A percentile compares a stretch with the other conserved stretches of the same genome.
Evolutionary conservation across 768 basidiomycete species (phyloP).

Genomic region (Tylopilus subfusipes): DNA sequence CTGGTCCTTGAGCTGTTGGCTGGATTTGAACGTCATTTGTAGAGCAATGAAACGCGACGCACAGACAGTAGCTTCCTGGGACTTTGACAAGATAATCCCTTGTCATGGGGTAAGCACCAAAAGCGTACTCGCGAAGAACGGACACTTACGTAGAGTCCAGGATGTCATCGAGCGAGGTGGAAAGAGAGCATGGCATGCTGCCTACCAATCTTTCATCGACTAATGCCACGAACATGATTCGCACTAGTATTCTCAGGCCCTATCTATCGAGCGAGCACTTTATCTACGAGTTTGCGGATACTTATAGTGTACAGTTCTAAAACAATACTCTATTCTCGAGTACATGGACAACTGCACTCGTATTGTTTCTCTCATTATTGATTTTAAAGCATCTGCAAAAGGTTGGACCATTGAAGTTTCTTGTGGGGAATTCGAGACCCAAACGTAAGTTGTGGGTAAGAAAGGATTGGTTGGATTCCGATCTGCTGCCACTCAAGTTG

Average conservation of each 20-base stretch:
- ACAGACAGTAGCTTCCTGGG: conserved; percentile 65
- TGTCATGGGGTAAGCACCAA: conserved; percentile 53
- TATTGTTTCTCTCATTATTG: too few relatives aligned
- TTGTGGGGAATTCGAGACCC: not conserved
- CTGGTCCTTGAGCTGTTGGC: not conserved
- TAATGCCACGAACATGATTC: not conserved
- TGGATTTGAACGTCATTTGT: not conserved
- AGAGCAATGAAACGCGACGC: conserved; percentile 61
- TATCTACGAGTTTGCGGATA: not conserved
- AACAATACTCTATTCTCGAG: not conserved
- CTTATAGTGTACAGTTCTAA: conserved; percentile 4
- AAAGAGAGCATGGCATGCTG: conserved; percentile 51
- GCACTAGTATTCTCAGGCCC: not conserved
- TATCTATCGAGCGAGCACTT: not conserved
- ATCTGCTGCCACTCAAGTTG: not conserved
- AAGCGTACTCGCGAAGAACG: not conserved
- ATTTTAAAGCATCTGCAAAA: too few relatives aligned
- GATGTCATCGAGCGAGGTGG: conserved; percentile 64
- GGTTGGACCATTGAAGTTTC: not conserved
- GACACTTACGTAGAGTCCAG: conserved; percentile 19
- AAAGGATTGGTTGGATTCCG: not conserved
- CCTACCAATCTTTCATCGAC: conserved; percentile 35
- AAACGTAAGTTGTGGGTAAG: not conserved
- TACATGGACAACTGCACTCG: not conserved
- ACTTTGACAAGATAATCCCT: conserved; percentile 70